phyloP scores from a whole-genome alignment of 2,329 filamentous ascomycete species.

The Ceratocystis diversiconidia region DNA sequence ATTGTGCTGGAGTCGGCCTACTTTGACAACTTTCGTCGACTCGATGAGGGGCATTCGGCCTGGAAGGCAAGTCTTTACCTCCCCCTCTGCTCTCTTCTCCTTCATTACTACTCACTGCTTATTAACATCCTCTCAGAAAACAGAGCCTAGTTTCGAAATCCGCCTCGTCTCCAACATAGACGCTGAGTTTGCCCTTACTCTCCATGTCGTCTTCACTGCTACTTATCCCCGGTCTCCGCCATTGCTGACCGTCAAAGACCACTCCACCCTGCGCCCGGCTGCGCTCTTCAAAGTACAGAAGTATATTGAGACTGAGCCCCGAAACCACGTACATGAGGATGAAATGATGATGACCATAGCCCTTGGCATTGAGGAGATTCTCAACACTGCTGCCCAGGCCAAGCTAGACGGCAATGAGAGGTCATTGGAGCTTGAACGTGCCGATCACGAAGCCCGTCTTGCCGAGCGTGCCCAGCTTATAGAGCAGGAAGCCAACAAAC shows the following conservation, averaged over 20 bases:
- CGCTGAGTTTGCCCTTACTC: slow-evolving; percentile 51
- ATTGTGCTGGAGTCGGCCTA: slow-evolving; percentile 79
- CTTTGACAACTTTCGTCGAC: slow-evolving; percentile 69
- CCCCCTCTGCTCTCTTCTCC: slow-evolving; percentile 10
- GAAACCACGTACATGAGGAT: slow-evolving; percentile 37
- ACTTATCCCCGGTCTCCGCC: slow-evolving; percentile 83
- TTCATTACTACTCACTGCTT: slow-evolving; percentile 17
- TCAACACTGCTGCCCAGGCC: slow-evolving; percentile 73
- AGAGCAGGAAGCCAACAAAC: slow-evolving; percentile 38
- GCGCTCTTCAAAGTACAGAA: slow-evolving; percentile 57
- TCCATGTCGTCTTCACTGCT: slow-evolving; percentile 71
- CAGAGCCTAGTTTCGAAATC: slow-evolving; percentile 71
- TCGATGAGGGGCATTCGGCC: slow-evolving; percentile 54
- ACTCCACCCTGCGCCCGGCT: slow-evolving; percentile 51
- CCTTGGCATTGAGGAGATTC: slow-evolving; percentile 54
- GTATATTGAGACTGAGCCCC: slow-evolving; percentile 45
- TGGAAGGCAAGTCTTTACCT: slow-evolving; percentile 55
- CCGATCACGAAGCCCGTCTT: slow-evolving; percentile 61
- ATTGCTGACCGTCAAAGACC: slow-evolving; percentile 52
- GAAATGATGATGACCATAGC: slow-evolving; percentile 53
- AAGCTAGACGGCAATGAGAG: slow-evolving; percentile 62
- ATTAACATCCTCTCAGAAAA: slow-evolving; percentile 39
- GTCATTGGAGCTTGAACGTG: slow-evolving; percentile 79
- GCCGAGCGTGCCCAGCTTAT: slow-evolving; percentile 45
- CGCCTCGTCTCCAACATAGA: slow-evolving; percentile 61